phyloP scores from a whole-genome alignment of 192 early-diverging fungal genomes.

The Gonapodya sp. region DNA sequence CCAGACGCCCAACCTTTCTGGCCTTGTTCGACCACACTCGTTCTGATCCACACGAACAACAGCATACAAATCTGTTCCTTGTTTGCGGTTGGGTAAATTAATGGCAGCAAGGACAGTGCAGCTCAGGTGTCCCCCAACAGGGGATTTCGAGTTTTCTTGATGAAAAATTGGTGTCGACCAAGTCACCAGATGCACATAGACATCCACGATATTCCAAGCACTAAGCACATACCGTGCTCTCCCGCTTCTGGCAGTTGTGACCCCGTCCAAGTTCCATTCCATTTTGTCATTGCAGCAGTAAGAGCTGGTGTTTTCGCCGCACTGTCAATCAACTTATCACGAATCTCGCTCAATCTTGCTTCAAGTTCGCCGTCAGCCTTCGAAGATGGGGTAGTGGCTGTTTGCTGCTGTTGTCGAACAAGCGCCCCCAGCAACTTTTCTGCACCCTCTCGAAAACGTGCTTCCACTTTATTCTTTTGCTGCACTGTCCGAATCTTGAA shows the following conservation, averaged over 20 bases:
- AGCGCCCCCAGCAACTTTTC: constrained; percentile 41
- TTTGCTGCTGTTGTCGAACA: background rate
- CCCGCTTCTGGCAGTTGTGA: background rate
- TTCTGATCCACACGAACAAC: constrained; percentile 28
- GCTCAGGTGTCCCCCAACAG: constrained; percentile 15
- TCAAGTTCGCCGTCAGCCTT: constrained; percentile 26
- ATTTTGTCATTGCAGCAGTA: constrained; percentile 64
- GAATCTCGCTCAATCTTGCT: constrained; percentile 49
- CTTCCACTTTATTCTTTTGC: constrained; percentile 88
- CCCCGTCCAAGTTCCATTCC: background rate
- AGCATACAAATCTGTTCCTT: constrained; percentile 61
- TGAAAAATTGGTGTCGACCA: constrained; percentile 12
- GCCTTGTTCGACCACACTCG: background rate
- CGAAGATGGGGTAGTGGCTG: background rate
- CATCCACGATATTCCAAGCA: constrained; percentile 22
- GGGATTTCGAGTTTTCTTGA: constrained; percentile 17
- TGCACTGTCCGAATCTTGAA: constrained; percentile 78
- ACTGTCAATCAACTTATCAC: constrained; percentile 66
- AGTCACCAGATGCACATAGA: constrained; percentile 9
- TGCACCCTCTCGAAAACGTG: constrained; percentile 78
- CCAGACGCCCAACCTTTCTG: constrained; percentile 5
- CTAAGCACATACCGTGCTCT: background rate
- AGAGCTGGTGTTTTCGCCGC: constrained; percentile 77
- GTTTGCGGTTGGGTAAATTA: constrained; percentile 42
- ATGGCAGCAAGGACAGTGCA: constrained; percentile 65